phyloP scores from a whole-genome alignment of 305 asterid genomes.

The Withania somnifera region DNA sequence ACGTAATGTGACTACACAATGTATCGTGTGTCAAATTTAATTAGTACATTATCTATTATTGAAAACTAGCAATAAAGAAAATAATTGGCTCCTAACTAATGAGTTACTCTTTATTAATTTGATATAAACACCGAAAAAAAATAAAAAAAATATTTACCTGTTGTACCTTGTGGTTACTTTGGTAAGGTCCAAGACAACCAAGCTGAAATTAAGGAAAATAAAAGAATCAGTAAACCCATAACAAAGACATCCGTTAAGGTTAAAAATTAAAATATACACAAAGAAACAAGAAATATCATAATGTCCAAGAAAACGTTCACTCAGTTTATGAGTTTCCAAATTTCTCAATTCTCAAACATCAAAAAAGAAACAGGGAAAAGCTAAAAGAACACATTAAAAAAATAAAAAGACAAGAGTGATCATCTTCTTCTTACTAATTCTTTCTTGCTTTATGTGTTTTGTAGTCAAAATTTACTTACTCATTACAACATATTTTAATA shows the following conservation, averaged over 20 bases:
- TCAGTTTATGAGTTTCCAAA: neutral
- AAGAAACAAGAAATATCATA: neutral
- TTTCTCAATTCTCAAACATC: neutral
- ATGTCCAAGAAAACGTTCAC: too few relatives aligned
- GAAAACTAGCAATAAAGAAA: too few relatives aligned
- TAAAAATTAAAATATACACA: neutral
- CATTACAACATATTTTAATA: too few relatives aligned
- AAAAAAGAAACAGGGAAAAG: neutral
- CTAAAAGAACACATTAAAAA: neutral
- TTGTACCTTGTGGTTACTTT: neutral
- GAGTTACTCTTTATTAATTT: too few relatives aligned
- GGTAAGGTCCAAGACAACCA: neutral
- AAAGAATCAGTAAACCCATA: neutral
- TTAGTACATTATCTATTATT: too few relatives aligned
- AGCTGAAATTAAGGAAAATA: neutral
- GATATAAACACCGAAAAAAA: too few relatives aligned
- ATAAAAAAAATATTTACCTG: neutral
- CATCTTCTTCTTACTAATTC: constrained; percentile 14
- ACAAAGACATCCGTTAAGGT: neutral
- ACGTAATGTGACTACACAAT: too few relatives aligned
- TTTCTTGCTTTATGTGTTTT: neutral
- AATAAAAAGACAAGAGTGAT: neutral
- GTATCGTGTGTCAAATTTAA: too few relatives aligned
- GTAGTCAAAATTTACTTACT: neutral
- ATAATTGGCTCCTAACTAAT: too few relatives aligned